Conservation (phyloP, 2,329 filamentous ascomycete species). For the Claviceps sp. region DNA sequence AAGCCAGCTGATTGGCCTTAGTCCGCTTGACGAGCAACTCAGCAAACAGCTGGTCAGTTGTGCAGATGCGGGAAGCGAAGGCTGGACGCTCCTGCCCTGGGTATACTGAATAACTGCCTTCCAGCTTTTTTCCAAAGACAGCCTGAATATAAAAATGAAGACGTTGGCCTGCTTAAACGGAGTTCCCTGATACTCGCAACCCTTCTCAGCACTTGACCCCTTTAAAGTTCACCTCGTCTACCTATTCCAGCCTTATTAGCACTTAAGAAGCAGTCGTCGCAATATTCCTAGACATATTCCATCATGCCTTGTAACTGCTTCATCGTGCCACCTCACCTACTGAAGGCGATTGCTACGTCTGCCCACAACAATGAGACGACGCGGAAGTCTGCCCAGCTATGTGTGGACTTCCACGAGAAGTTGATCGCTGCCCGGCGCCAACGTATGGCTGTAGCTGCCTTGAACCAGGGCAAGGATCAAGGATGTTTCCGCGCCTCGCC, state of each 20-base stretch:
- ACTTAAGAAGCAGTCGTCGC: background rate
- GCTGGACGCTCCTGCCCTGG: background rate
- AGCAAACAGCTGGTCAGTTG: background rate
- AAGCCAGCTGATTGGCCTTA: background rate
- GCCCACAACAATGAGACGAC: conserved; percentile 21
- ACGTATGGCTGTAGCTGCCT: conserved; percentile 17
- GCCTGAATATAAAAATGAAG: background rate
- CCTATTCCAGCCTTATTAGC: background rate
- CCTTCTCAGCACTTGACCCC: background rate
- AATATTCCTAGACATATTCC: background rate
- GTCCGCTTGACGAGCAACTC: background rate
- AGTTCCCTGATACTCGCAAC: background rate
- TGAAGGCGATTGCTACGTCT: conserved; percentile 28
- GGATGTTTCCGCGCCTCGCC: conserved; percentile 8
- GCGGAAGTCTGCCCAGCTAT: conserved; percentile 22
- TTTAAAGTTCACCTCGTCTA: background rate
- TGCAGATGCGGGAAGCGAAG: background rate
- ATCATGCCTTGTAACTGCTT: conserved; percentile 19
- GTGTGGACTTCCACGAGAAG: conserved; percentile 20
- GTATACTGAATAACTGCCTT: background rate
- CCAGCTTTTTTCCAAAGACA: background rate
- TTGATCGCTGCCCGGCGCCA: conserved; percentile 20
- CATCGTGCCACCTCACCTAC: conserved; percentile 33
- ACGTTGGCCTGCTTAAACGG: background rate
- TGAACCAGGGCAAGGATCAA: conserved; percentile 17